Percentiles rank a stretch among this genome's conserved stretches.
Evolutionary conservation across 306 rosid genomes (phyloP).

Genomic region (Inga oerstediana): DNA sequence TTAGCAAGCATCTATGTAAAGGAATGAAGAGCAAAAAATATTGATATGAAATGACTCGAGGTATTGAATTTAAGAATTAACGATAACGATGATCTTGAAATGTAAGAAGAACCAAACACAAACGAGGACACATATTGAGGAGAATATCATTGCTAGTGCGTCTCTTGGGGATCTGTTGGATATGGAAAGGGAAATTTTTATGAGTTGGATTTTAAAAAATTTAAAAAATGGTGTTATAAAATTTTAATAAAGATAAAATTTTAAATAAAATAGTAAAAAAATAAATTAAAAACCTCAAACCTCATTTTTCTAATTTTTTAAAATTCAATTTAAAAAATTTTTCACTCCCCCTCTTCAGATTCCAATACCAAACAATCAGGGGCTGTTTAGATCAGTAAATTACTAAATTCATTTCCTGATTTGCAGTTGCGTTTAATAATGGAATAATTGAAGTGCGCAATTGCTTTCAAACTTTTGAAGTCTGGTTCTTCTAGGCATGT

Average conservation of each 20-base stretch:
- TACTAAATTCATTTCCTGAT: background rate
- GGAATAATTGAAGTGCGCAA: background rate
- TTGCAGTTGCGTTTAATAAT: background rate
- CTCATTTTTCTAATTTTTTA: too few species aligned
- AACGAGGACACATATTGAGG: background rate
- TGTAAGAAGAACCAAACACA: background rate
- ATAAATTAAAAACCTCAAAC: too few species aligned
- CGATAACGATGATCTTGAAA: background rate
- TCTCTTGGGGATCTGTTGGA: background rate
- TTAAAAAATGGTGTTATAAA: too few species aligned
- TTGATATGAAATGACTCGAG: background rate
- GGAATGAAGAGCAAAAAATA: background rate
- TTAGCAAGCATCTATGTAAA: background rate
- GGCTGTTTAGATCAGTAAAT: too few species aligned
- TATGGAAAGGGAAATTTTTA: too few species aligned
- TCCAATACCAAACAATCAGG: background rate
- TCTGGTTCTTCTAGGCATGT: background rate
- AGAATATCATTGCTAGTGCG: too few species aligned
- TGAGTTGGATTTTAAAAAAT: too few species aligned
- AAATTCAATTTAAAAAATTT: too few species aligned
- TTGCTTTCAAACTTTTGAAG: background rate
- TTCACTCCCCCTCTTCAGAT: rapidly evolving
- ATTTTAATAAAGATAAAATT: too few species aligned
- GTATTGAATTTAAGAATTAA: background rate
- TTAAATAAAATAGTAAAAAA: too few species aligned